These are phyloP conservation scores for Diaporthe amygdali DNA, from an alignment of 2,329 filamentous ascomycete species.

Conservation along the genomic window DNA sequence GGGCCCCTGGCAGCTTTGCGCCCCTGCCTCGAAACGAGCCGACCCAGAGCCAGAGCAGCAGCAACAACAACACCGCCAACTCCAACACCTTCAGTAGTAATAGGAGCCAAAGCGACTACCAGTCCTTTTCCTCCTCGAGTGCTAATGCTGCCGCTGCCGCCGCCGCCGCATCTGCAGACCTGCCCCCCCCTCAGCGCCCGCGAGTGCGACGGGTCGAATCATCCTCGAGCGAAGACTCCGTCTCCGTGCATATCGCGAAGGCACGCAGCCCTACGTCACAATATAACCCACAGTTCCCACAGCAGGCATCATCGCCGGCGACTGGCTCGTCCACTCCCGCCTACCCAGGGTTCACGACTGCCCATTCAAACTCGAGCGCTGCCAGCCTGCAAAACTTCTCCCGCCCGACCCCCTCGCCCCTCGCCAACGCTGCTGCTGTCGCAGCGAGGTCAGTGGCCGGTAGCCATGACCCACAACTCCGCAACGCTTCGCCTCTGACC, in stretches of 20 bases:
- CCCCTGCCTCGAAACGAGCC: slow-evolving; percentile 46
- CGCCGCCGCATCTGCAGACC: slow-evolving; percentile 34
- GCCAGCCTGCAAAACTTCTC: slow-evolving; percentile 63
- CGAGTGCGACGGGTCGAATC: slow-evolving; percentile 50
- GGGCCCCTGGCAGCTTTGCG: slow-evolving; percentile 62
- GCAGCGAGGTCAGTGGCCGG: slow-evolving; percentile 26
- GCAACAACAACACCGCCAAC: not conserved
- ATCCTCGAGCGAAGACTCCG: slow-evolving; percentile 48
- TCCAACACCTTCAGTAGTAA: slow-evolving; percentile 7
- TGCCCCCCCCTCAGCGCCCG: slow-evolving; percentile 36
- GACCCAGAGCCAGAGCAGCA: not conserved
- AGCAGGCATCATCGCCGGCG: slow-evolving; percentile 34
- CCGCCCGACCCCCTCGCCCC: slow-evolving; percentile 48
- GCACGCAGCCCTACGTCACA: slow-evolving; percentile 40
- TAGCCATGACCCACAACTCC: slow-evolving; percentile 30
- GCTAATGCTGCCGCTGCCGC: slow-evolving; percentile 35
- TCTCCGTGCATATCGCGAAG: slow-evolving; percentile 43
- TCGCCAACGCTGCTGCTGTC: slow-evolving; percentile 36
- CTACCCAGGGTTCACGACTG: slow-evolving; percentile 51
- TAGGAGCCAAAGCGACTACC: slow-evolving; percentile 2
- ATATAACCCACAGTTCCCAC: slow-evolving; percentile 23
- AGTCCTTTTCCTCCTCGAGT: slow-evolving; percentile 31
- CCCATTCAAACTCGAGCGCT: slow-evolving; percentile 53
- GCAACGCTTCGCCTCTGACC: slow-evolving; percentile 49
- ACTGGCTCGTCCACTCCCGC: slow-evolving; percentile 44